Evolutionary conservation across 2,329 filamentous ascomycete genomes (phyloP), one percentile per base, ranked within the genome.

Genomic region (Colletotrichum spinosum): DNA sequence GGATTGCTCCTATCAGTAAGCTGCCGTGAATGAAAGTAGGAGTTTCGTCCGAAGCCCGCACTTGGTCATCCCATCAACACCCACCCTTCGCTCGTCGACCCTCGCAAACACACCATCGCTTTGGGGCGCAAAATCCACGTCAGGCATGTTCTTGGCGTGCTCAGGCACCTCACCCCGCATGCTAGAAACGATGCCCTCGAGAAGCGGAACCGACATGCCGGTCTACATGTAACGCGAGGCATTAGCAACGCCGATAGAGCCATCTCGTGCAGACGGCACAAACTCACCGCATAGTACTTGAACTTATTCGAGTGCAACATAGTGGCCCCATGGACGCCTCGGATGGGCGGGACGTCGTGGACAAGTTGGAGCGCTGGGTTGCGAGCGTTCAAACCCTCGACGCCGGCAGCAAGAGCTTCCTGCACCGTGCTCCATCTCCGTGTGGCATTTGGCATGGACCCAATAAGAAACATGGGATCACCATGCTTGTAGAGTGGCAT

Each of bases 401-500:
- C 13, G 3, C 53, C 53, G 17, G 46, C 53, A 7, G 11, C 69
- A 2, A 79, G 74, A 0, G 87, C 87, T 52, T 87, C 83, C 0
- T 79, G 82, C 0, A 89, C 84, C 0, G 79, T 81, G 2, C 71
- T 72, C 79, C 83, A 90, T 11, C 77, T 80, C 71, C 86, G 90
- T 0, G 68, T 60, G 0, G 85, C 85, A 0, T 69, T 70, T 2
- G 39, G 38, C 17, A 86, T 87, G 0, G 75, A 63, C 0, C 88
- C 88, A 38, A 90, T 79, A 17, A 83, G 75, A 68, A 81, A 89
- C 75, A 84, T 86, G 70, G 87, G 87, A 69, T 83, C 86, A 42
- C 83, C 83, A 73, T 90, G 88, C 76, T 89, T 89, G 79, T 90
- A 88, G 55, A 90, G 46, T 6, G 60, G 60, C 60, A 62, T 62